Evolutionary conservation across 805 yeast genomes (phyloP).

Genomic region (Phaffomyces antillensis): DNA sequence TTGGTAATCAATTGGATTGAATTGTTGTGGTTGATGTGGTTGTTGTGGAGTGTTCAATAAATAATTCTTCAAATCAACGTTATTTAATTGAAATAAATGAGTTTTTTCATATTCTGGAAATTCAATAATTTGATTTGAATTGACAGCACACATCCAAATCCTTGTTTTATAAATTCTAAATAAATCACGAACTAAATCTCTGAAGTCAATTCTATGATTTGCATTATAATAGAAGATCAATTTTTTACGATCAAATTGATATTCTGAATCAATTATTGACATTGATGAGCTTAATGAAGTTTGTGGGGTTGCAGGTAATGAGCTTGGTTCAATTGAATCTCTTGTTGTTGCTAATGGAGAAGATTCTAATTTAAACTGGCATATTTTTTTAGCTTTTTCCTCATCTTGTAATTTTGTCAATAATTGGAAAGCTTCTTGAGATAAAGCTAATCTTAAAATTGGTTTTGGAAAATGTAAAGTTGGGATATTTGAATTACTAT

Average conservation of each 20-base stretch:
- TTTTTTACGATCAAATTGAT: conserved; percentile 75
- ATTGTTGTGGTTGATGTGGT: conserved; percentile 5
- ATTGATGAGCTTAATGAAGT: conserved; percentile 22
- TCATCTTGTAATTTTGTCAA: conserved; percentile 65
- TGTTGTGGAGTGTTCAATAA: conserved; percentile 6
- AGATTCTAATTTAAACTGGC: conserved; percentile 19
- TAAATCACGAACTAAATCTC: conserved; percentile 66
- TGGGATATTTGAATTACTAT: conserved; percentile 10
- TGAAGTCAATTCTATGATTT: conserved; percentile 64
- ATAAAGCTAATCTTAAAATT: conserved; percentile 67
- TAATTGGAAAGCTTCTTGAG: conserved; percentile 59
- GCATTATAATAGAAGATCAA: conserved; percentile 65
- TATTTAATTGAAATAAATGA: conserved; percentile 5
- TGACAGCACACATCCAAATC: conserved; percentile 79
- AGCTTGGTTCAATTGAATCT: conserved; percentile 1
- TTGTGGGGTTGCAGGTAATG: conserved; percentile 7
- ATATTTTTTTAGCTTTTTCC: conserved; percentile 43
- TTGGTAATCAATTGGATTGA: not conserved
- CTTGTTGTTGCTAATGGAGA: conserved; percentile 7
- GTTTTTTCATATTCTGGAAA: conserved; percentile 4
- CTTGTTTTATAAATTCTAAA: conserved; percentile 73
- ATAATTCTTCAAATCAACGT: conserved; percentile 2
- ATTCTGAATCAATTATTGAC: conserved; percentile 69
- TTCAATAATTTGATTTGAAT: conserved; percentile 6
- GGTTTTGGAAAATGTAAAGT: conserved; percentile 54